Base-by-base conservation (phyloP, 495 filamentous ascomycete species). In the Daldinia grandis region DNA sequence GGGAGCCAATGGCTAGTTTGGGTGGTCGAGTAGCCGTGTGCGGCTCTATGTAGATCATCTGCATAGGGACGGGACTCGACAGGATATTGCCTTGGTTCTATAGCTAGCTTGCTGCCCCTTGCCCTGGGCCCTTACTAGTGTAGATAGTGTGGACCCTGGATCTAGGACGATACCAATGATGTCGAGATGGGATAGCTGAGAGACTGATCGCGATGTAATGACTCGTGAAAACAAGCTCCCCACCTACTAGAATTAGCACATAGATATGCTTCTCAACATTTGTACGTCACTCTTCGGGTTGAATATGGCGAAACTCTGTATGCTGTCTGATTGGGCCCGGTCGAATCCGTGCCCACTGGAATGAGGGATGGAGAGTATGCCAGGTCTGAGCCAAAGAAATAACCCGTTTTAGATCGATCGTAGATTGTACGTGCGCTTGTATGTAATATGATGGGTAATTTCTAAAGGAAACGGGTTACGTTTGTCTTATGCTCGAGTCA, bases 31-130 rank as follows among this genome's bases (percentile, higher is more conserved):
- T 5, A 57, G 35, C 10, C 30, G 17, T 53, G 57, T 65, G 68
- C 50, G 40, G 56, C 62, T 35, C 42, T 44, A 56, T 58, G 66
- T 10, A 62, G 62, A 61, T 61, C 57, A 57, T 71, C 35, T 44
- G 49, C 53, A 33, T 27, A 57, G 62, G 17, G 55, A 58, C 56
- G 57, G 62, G 62, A 66, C 56, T 57, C 21, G 14, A 51, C 21
- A 58, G 54, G 57, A 50, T 6, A 28, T 35, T 17, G 49, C 56
- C 14, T 42, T 58, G 44, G 21, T 66, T 54, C 17, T 27, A 31
- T 25, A 42, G 25, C 51, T 21, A 66, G 24, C 28, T 58, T 42
- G 33, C 30, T 53, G 57, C 54, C 31, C 31, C 54, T 35, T 38
- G 14, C 28, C 57, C 53, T 54, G 9, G 15, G 5, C n/a, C 62